These are phyloP conservation scores for Pezicula rhizophila DNA, from an alignment of 2,329 filamentous ascomycete species.

Conservation along the genomic window DNA sequence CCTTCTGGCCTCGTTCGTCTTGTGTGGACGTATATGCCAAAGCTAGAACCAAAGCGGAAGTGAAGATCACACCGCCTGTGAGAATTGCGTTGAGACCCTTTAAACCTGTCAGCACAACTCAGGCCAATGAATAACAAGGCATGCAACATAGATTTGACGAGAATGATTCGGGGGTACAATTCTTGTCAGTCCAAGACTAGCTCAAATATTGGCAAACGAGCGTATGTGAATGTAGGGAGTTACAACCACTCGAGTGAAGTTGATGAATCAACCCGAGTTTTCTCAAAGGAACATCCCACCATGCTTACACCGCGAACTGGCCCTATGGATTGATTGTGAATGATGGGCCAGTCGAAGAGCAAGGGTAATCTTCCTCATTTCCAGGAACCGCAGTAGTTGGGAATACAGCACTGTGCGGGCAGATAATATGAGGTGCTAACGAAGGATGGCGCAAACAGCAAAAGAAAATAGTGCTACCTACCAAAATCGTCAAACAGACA, in stretches of 20 bases:
- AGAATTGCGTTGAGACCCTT: slow-evolving; percentile 48
- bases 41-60: slow-evolving; percentile 66
- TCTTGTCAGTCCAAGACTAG: too few species aligned
- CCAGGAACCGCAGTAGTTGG: slow-evolving; percentile 55
- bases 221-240: slow-evolving; percentile 28
- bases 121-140: neutral
- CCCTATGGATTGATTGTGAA: slow-evolving; percentile 45
- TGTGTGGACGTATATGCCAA: slow-evolving; percentile 80
- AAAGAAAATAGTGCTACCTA: slow-evolving; percentile 39
- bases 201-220: slow-evolving; percentile 6
- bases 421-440: slow-evolving; percentile 54
- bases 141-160: too few species aligned
- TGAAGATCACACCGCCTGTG: slow-evolving; percentile 42
- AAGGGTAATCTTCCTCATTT: slow-evolving; percentile 54
- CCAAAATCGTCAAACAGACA: slow-evolving; percentile 53
- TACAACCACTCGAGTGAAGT: slow-evolving; percentile 30
- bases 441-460: slow-evolving; percentile 7
- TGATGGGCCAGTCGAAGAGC: slow-evolving; percentile 43
- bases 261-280: slow-evolving; percentile 37
- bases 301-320: slow-evolving; percentile 47
- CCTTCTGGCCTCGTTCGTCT: slow-evolving; percentile 72
- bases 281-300: slow-evolving; percentile 49
- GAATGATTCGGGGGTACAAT: too few species aligned
- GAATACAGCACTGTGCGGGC: slow-evolving; percentile 44
- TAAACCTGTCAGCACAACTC: slow-evolving; percentile 26